A percentile compares a stretch with the other conserved stretches of the same genome.
phyloP scores from a whole-genome alignment of 495 filamentous ascomycete genomes.

The Darksidea phi region DNA sequence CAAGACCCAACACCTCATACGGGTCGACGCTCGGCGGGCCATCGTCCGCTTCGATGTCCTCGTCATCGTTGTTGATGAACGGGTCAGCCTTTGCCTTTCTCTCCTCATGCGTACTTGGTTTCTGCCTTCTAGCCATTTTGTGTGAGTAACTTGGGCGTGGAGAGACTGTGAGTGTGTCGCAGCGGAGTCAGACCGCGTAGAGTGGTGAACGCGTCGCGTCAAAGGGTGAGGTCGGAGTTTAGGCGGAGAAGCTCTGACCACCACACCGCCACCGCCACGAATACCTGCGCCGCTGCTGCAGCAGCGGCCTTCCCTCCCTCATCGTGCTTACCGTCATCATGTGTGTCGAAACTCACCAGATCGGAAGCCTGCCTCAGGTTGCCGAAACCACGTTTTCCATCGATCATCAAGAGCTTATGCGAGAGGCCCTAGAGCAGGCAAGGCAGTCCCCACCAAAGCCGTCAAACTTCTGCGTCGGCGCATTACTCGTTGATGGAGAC shows the following conservation, averaged over 20 bases:
- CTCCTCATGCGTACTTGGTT: neutral
- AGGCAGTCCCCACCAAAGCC: constrained; percentile 76
- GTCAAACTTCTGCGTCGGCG: constrained; percentile 91
- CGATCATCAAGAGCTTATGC: constrained; percentile 66
- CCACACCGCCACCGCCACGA: constrained; percentile 18
- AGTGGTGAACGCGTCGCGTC: constrained; percentile 23
- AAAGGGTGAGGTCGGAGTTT: constrained; percentile 15
- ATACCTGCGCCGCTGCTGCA: neutral
- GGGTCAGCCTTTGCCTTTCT: constrained; percentile 1
- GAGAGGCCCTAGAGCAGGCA: constrained; percentile 69
- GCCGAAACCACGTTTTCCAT: constrained; percentile 5
- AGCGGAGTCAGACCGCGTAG: neutral
- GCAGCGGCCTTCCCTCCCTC: neutral
- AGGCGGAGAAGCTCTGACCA: constrained; percentile 17
- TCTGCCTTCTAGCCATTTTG: neutral
- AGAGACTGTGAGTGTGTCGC: neutral
- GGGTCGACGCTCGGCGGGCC: constrained; percentile 44
- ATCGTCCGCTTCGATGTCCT: constrained; percentile 34
- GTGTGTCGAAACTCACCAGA: neutral
- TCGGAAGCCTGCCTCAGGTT: neutral
- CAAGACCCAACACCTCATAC: constrained; percentile 44
- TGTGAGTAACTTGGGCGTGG: neutral
- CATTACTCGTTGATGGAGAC: constrained; percentile 61
- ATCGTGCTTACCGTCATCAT: constrained; percentile 1
- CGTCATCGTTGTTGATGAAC: constrained; percentile 12